Percentiles rank a stretch among this genome's conserved stretches.
phyloP scores from a whole-genome alignment of 768 basidiomycete genomes.

The Lactarius evosmus region DNA sequence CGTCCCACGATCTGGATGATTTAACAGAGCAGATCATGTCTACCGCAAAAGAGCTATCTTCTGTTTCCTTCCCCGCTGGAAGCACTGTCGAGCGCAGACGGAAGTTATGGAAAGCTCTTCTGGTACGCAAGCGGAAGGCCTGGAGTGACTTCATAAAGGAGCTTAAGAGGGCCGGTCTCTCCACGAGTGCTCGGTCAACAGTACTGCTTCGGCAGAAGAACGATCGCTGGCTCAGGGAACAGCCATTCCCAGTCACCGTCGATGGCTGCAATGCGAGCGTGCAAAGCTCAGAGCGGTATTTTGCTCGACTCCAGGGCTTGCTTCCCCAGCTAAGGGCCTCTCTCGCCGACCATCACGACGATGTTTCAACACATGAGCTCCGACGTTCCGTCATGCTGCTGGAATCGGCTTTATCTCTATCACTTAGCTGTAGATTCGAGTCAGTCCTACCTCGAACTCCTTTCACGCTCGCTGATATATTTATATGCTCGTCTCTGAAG shows the following conservation, averaged over 20 bases:
- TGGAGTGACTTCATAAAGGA: constrained; percentile 91
- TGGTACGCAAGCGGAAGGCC: constrained; percentile 82
- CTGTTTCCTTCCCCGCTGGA: constrained; percentile 41
- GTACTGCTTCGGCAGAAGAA: constrained; percentile 54
- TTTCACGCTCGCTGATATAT: constrained; percentile 7
- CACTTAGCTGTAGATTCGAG: constrained; percentile 60
- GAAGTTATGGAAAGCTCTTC: constrained; percentile 67
- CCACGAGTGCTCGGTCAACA: constrained; percentile 68
- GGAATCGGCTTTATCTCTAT: constrained; percentile 73
- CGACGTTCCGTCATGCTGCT: constrained; percentile 73
- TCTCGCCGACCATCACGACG: constrained; percentile 69
- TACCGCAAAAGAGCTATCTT: constrained; percentile 56
- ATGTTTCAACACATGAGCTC: constrained; percentile 83
- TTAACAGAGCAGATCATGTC: constrained; percentile 61
- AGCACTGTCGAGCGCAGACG: constrained; percentile 48
- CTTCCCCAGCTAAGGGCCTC: constrained; percentile 64
- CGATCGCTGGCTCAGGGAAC: constrained; percentile 63
- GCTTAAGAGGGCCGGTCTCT: constrained; percentile 73
- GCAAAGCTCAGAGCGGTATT: constrained; percentile 58
- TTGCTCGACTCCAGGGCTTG: constrained; percentile 56
- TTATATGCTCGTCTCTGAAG: constrained; percentile 6
- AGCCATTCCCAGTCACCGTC: constrained; percentile 41
- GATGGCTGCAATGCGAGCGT: constrained; percentile 23
- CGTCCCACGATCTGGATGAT: constrained; percentile 48
- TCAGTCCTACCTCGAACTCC: constrained; percentile 40